phyloP scores from a whole-genome alignment of 2,329 filamentous ascomycete species.

The Cercospora sp. region DNA sequence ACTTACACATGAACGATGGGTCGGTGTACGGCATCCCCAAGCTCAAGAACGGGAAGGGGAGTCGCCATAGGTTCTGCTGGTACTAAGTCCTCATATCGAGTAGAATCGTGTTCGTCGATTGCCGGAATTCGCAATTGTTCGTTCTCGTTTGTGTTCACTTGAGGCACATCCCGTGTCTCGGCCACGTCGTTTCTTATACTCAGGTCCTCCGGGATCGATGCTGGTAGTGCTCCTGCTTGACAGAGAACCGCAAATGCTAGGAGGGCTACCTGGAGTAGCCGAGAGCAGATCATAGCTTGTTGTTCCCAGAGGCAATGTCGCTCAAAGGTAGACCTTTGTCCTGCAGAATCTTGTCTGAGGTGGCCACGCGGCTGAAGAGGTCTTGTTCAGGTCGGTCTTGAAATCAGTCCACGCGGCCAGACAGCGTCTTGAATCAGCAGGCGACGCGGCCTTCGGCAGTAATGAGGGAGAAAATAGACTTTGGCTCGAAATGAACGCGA shows the following conservation, averaged over 20 bases:
- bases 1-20: conserved; percentile 1
- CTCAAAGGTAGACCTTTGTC: neutral
- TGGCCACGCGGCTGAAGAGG: neutral
- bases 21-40: neutral
- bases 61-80: neutral
- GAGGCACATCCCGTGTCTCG: neutral
- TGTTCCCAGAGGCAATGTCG: neutral
- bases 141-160: neutral
- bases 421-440: neutral
- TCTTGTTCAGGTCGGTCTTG: neutral
- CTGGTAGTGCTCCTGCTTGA: neutral
- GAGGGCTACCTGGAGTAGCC: neutral
- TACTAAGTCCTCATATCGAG: no score
- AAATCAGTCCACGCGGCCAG: neutral
- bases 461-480: neutral
- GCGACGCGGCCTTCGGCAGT: neutral
- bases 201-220: neutral
- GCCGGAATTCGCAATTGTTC: neutral
- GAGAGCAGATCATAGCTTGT: neutral
- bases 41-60: neutral
- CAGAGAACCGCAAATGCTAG: neutral
- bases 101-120: no score
- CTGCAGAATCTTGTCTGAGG: neutral
- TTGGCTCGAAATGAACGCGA: neutral
- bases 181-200: neutral